phyloP scores from a whole-genome alignment of 2,329 filamentous ascomycete species.

The Aureobasidium sp. region DNA sequence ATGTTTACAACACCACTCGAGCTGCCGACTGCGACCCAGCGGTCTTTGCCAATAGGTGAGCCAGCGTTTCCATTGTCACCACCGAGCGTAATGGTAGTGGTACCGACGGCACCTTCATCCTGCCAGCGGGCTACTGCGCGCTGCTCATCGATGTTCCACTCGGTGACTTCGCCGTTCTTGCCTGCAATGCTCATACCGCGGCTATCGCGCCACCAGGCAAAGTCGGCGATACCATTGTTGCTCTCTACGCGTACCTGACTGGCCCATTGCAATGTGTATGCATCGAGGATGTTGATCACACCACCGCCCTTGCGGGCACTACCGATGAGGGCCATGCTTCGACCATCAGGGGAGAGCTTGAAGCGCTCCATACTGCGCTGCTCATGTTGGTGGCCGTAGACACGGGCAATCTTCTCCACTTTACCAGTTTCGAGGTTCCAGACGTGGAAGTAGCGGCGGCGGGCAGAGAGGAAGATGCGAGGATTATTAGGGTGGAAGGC shows the following conservation, averaged over 20 bases:
- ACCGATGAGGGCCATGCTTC: constrained; percentile 76
- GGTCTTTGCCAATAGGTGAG: constrained; percentile 61
- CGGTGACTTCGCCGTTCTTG: constrained; percentile 81
- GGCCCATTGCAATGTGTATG: constrained; percentile 78
- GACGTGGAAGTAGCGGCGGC: constrained; percentile 84
- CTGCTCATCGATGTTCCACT: constrained; percentile 66
- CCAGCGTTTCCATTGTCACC: constrained; percentile 49
- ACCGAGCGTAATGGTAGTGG: constrained; percentile 74
- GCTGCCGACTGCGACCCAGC: constrained; percentile 84
- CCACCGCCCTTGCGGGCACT: constrained; percentile 79
- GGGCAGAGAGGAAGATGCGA: constrained; percentile 80
- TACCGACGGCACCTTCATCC: constrained; percentile 83
- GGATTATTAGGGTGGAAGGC: constrained; percentile 66
- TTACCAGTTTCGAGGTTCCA: constrained; percentile 81
- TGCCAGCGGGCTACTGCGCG: constrained; percentile 75
- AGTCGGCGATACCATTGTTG: constrained; percentile 77
- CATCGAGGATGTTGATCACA: constrained; percentile 76
- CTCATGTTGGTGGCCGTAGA: constrained; percentile 69
- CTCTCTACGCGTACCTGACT: constrained; percentile 75
- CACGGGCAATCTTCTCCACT: constrained; percentile 72
- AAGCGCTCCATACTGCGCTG: constrained; percentile 89
- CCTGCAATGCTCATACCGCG: constrained; percentile 75
- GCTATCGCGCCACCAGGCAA: constrained; percentile 85
- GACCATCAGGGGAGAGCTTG: constrained; percentile 77
- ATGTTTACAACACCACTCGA: constrained; percentile 85